Evolutionary conservation across 106 monocot species (phyloP), one percentile per base, ranked within the genome.

Genomic region (Acanthochlamys bracteata): DNA sequence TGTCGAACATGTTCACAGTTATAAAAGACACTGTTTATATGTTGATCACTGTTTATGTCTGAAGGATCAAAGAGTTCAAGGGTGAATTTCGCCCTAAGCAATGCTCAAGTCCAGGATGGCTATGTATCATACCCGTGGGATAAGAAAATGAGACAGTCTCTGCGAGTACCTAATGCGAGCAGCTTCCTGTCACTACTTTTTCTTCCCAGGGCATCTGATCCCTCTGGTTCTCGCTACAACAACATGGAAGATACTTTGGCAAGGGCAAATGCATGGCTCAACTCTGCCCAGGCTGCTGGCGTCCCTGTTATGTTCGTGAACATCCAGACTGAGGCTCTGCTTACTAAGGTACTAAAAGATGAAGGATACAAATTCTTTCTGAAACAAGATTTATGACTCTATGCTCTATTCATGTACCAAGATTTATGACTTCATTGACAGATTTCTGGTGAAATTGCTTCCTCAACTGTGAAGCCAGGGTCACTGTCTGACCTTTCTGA

Each of bases 111-210:
- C 19, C 83, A 86, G 51, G 84, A 92, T 63, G 86, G 92, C 20
- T 87, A 87, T 33, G 79, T 87, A 12, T 60, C 83, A n/a, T 92
- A 87, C 53, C 65, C 81, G 10, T 92, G 92, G 92, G 92, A 87
- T 47, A 92, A 79, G 79, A 92, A 92, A 79, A 92, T 87, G 92
- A 78, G 66, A 63, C 79, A 87, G 12, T 20, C 63, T 20, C 63
- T 85, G 17, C 79, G 75, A 1, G 60, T 87, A 17, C 71, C 69
- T 7, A 76, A 73, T 49, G 81, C 92, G 7, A 87, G 86, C 66
- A 64, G 78, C 55, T 87, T 92, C 76, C 81, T 87, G 51, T 92
- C 92, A 16, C 60, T 92, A 42, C 81, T 92, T 15, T 40, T 92
- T 24, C 81, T 92, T 26, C 92, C 92, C 17, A 82, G 65, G 71